Percentiles rank a stretch among this genome's conserved stretches.
phyloP scores from a whole-genome alignment of 108 stramenopile species.

The Craspedostauros australis region DNA sequence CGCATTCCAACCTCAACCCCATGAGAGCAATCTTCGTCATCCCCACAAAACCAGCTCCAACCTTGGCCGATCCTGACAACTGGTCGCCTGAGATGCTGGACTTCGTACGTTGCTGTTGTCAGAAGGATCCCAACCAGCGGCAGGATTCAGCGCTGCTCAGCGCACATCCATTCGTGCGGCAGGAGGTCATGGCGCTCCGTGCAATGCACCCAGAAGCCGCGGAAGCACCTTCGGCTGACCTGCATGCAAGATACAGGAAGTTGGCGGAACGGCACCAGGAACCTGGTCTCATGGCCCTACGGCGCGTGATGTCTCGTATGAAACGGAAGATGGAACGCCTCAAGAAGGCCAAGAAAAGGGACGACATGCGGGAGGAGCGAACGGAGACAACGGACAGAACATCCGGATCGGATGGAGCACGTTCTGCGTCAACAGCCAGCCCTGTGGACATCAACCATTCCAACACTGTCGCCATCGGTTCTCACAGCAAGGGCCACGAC shows the following conservation, averaged over 20 bases:
- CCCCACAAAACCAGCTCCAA: conserved; percentile 83
- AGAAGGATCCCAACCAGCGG: conserved; percentile 80
- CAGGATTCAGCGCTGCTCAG: conserved; percentile 72
- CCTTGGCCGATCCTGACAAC: conserved; percentile 80
- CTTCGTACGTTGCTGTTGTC: conserved; percentile 82
- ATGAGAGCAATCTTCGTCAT: conserved; percentile 84
- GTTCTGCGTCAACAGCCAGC: conserved; percentile 2
- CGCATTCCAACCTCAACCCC: conserved; percentile 94
- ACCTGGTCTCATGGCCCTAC: conserved; percentile 60
- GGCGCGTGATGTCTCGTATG: conserved; percentile 66
- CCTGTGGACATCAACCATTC: conserved; percentile 26
- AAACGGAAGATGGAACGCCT: conserved; percentile 45
- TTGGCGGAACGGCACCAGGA: conserved; percentile 31
- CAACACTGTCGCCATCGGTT: conserved; percentile 13
- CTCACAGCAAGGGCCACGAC: not conserved
- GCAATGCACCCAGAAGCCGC: conserved; percentile 80
- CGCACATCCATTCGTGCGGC: conserved; percentile 76
- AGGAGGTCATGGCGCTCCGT: conserved; percentile 72
- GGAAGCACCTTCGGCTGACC: conserved; percentile 26
- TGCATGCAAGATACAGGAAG: conserved; percentile 33
- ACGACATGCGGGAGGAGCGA: conserved; percentile 15
- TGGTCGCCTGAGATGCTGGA: conserved; percentile 91
- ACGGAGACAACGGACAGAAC: conserved; percentile 4
- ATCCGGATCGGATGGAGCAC: conserved; percentile 9
- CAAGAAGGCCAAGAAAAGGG: conserved; percentile 39